phyloP scores from a whole-genome alignment of 148 eudicot genomes.

The Cornus controversa region DNA sequence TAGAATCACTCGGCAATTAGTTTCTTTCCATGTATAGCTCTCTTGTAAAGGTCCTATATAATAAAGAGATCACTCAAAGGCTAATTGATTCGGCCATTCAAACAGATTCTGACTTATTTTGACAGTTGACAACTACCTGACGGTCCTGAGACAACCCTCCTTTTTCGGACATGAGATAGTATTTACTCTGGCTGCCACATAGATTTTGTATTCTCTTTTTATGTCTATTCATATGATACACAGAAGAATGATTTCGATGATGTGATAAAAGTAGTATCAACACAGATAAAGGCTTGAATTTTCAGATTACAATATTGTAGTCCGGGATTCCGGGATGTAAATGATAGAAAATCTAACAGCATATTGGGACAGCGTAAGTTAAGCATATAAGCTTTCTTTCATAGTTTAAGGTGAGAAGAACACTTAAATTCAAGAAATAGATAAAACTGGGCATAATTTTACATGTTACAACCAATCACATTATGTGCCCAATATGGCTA shows the following conservation, averaged over 20 bases:
- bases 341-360: background rate
- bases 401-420: background rate
- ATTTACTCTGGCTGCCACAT: background rate
- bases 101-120: too few species aligned
- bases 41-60: too few species aligned
- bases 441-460: background rate
- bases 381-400: background rate
- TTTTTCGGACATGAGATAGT: too few species aligned
- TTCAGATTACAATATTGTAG: too few species aligned
- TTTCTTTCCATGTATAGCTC: too few species aligned
- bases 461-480: background rate
- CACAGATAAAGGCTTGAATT: background rate
- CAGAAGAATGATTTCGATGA: background rate
- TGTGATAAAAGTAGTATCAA: background rate
- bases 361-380: too few species aligned
- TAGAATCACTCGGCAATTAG: too few species aligned
- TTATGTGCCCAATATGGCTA: background rate
- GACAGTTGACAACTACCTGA: too few species aligned
- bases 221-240: background rate
- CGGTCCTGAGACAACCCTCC: too few species aligned
- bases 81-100: too few species aligned
- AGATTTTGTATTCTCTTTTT: background rate
- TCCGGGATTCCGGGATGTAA: background rate
- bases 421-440: background rate
- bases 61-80: too few species aligned